Conservation (phyloP, 768 basidiomycete genomes). For the Lentinula raphanica region DNA sequence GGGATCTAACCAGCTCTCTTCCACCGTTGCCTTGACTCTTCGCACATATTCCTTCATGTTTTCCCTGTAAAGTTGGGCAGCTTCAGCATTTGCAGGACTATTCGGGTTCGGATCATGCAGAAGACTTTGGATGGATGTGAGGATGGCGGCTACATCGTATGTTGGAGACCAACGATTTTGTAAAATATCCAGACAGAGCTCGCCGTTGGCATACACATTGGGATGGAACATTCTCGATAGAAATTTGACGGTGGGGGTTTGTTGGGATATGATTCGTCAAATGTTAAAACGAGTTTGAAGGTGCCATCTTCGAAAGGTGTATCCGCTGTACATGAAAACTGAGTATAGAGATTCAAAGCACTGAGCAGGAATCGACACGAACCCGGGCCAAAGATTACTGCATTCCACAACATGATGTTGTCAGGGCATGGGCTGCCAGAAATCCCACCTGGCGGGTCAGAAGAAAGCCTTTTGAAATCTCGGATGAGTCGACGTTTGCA, state of each 20-base stretch:
- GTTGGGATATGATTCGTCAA: constrained; percentile 98
- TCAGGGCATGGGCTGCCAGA: constrained; percentile 96
- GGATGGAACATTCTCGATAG: constrained; percentile 98
- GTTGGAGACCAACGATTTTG: constrained; percentile 99
- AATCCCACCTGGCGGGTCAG: constrained; percentile 93
- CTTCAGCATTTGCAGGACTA: constrained; percentile 97
- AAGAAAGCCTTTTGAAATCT: constrained; percentile 93
- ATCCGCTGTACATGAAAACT: constrained; percentile 56
- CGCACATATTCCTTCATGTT: constrained; percentile 99
- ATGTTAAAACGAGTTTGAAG: constrained; percentile 91
- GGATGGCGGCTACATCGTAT: constrained; percentile 97
- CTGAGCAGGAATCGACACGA: constrained; percentile 21
- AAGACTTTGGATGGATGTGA: constrained; percentile 93
- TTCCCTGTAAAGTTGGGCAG: constrained; percentile 92
- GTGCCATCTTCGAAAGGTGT: constrained; percentile 99
- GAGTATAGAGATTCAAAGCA: constrained; percentile 5
- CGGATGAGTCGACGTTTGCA: constrained; percentile 94
- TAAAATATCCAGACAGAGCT: constrained; percentile 95
- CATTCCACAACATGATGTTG: constrained; percentile 99
- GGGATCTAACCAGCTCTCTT: constrained; percentile 93
- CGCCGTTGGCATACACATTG: constrained; percentile 97
- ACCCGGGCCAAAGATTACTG: constrained; percentile 99
- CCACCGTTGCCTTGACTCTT: constrained; percentile 88
- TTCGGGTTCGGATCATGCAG: constrained; percentile 98
- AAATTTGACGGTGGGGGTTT: constrained; percentile 98